Evolutionary conservation across 805 yeast genomes (phyloP), one percentile per base, ranked within the genome.

Genomic region (Nakazawaea ernobii): DNA sequence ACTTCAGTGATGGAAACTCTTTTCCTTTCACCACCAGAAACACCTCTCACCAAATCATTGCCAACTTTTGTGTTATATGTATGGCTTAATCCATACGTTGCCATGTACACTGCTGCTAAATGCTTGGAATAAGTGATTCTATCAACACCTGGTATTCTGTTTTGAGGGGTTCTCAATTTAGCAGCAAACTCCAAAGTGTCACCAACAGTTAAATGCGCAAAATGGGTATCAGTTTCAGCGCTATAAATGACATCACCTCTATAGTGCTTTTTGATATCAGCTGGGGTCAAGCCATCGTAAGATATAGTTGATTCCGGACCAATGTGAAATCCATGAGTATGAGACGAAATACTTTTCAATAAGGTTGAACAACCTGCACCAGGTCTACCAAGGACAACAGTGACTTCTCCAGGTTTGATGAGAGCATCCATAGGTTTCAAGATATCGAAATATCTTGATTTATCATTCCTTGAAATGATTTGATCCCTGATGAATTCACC

Each of bases 281-380:
- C 45, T 28, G 74, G 76, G 2, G 75, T 53, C n/a, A 82, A 59
- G 9, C 86, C 86, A 55, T 74, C 77, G 60, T 77, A 82, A 9
- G 74, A 64, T 30, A 81, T 67, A 6, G 54, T 52, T 1, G 85
- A 71, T 30, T 70, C 73, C 36, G 61, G 49, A 35, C 69, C 78
- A 30, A 82, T 55, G 30, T 73, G 59, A 59, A 78, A 79, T 51
- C 87, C 87, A 57, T 77, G 75, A 6, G 85, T 78, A 46, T 79
- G 76, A 32, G 80, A 60, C 35, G 83, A 68, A 35, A 82, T 68
- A 4, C 85, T 74, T 55, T 82, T 82, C 55, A 83, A 67, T 43
- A 82, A 66, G 0, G 89, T 82, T 2, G 87, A 75, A 61, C 89
- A 83, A 53, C 90, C 89, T n/a, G 88, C 79, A 57, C 92, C 92